Base-by-base conservation (phyloP, 2,329 filamentous ascomycete species). In the Aspergillus latus region DNA sequence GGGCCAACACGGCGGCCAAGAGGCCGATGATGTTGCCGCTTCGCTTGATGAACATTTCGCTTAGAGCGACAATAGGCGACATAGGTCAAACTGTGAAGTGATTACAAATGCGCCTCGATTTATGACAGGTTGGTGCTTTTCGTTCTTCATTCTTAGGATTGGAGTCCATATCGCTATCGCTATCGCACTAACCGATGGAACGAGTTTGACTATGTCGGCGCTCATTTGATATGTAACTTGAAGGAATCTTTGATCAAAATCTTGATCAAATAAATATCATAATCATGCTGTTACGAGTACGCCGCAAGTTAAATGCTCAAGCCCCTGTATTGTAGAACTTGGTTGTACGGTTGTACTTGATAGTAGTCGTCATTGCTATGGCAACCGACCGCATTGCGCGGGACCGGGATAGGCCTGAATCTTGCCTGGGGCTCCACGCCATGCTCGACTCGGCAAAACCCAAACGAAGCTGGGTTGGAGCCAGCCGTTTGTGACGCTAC, bases 21-120 rank as follows among this genome's bases (percentile, higher is more conserved):
- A 72, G 13, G 56, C 62, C 6, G 71, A 74, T 56, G 44, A 70
- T 9, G 67, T 62, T 29, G 64, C 64, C 5, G 72, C 72, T 5
- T 68, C 68, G 55, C 68, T 61, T 26, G 58, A 65, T 3, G 66
- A 42, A n/a, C 39, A 70, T 10, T 72, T 69, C 57, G 65, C 68
- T 9, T 70, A 68, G 3, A 45, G n/a, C n/a, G n/a, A n/a, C n/a
- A n/a, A n/a, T n/a, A n/a, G n/a, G n/a, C 26, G 26, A n/a, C 11
- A 13, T 37, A 13, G 5, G 34, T 21, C 21, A 3, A 37, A 13
- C 11, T 10, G 34, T 11, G 34, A 36, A 1, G 10, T 37, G 30
- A 8, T 13, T 11, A 37, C 34, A 37, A 13, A 37, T 37, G 8
- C 5, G 13, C 11, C 5, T 3, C 13, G 30, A 4, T 10, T 11